phyloP scores from a whole-genome alignment of 495 filamentous ascomycete species.

The Amphirosellinia nigrospora region DNA sequence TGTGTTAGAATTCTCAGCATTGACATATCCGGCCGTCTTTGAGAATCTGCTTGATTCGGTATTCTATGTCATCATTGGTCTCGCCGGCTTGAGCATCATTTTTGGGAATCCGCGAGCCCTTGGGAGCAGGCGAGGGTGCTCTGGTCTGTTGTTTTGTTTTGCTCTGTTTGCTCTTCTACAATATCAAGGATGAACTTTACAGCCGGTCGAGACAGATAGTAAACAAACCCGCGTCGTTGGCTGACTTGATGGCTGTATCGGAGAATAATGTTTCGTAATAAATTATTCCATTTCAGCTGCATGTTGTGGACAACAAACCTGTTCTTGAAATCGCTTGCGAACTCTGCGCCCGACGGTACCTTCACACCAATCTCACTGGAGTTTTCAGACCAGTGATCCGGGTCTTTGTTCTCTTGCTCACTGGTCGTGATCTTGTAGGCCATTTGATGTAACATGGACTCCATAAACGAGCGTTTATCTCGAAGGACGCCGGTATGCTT shows the following conservation, averaged over 20 bases:
- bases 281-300: conserved; percentile 98
- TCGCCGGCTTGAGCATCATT: conserved; percentile 46
- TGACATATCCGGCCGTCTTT: conserved; percentile 84
- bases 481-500: conserved; percentile 72
- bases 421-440: conserved; percentile 33
- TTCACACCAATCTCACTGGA: conserved; percentile 46
- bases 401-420: conserved; percentile 26
- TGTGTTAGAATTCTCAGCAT: conserved; percentile 59
- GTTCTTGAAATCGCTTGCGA: conserved; percentile 93
- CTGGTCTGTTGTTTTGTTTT: conserved; percentile 51
- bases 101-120: conserved; percentile 33
- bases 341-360: conserved; percentile 64
- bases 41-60: conserved; percentile 86
- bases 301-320: conserved; percentile 97
- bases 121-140: conserved; percentile 42
- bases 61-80: conserved; percentile 68
- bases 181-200: conserved; percentile 99
- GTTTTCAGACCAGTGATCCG: conserved; percentile 31
- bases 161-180: conserved; percentile 86
- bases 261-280: conserved; percentile 91
- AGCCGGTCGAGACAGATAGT: conserved; percentile 93
- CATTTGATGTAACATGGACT: conserved; percentile 73
- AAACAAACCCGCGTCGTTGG: conserved; percentile 93
- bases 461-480: conserved; percentile 78
- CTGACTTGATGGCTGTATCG: conserved; percentile 98